These are phyloP conservation scores for Croton setiger DNA, from an alignment of 441 rosid genomes.

Conservation along the genomic window DNA sequence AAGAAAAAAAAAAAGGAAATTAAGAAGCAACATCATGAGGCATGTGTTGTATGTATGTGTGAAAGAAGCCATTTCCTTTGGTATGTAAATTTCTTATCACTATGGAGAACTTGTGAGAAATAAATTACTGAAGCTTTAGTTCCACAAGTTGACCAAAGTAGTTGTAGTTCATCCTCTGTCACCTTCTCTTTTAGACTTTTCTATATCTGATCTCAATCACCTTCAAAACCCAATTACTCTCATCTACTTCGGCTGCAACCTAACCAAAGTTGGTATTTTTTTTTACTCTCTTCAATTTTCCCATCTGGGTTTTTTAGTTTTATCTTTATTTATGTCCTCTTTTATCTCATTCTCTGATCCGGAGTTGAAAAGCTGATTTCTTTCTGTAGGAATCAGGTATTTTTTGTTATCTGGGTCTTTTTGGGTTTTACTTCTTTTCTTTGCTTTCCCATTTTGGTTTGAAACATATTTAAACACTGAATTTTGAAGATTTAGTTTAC, in stretches of 20 bases:
- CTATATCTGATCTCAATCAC: conserved; percentile 1
- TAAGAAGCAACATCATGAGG: not conserved
- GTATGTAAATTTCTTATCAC: not conserved
- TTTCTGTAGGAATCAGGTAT: not conserved
- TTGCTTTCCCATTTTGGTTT: not conserved
- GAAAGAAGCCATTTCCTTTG: not conserved
- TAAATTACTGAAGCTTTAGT: conserved; percentile 1
- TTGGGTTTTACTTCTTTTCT: not conserved
- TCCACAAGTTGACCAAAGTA: conserved; percentile 21
- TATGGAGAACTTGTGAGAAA: not conserved
- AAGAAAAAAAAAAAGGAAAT: not conserved
- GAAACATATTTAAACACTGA: not conserved
- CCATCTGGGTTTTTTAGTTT: conserved; percentile 3
- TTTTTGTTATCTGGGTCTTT: not conserved
- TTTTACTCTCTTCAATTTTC: not conserved
- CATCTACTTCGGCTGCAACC: not conserved
- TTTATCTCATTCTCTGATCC: conserved; percentile 4
- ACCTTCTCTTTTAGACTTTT: not conserved
- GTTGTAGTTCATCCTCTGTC: not conserved
- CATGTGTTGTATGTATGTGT: not conserved
- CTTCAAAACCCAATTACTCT: not conserved
- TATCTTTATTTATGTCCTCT: not conserved
- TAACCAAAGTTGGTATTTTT: conserved; percentile 8
- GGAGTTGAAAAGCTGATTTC: not conserved
- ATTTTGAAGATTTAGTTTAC: not conserved